Percentiles rank a stretch among this genome's conserved stretches.
Evolutionary conservation across 1,284 basidiomycete species (phyloP).

Genomic region (Somion occarium): DNA sequence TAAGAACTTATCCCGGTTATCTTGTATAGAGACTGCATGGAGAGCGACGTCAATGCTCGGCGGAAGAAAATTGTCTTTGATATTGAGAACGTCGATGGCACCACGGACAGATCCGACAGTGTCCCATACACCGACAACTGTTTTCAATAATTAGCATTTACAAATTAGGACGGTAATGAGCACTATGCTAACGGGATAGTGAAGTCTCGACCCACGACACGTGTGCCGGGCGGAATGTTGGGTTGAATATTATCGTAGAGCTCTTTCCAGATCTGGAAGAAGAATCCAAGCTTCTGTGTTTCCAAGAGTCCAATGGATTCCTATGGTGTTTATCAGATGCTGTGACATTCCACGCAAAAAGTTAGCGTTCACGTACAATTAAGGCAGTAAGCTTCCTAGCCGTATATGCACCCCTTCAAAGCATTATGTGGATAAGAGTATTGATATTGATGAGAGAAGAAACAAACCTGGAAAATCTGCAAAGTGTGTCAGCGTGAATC

Average conservation of each 20-base stretch:
- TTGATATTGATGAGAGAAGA: background rate
- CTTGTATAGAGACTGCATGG: constrained; percentile 25
- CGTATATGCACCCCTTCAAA: constrained; percentile 21
- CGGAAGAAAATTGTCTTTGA: constrained; percentile 21
- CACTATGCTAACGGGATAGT: constrained; percentile 16
- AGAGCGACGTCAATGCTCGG: constrained; percentile 19
- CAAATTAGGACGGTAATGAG: background rate
- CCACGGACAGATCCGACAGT: constrained; percentile 23
- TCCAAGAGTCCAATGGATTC: constrained; percentile 17
- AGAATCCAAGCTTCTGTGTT: constrained; percentile 13
- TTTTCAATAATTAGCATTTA: constrained; percentile 1
- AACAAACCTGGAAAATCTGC: constrained; percentile 12
- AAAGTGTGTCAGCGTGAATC: background rate
- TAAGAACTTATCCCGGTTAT: constrained; percentile 24
- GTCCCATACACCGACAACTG: constrained; percentile 27
- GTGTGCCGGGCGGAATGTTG: constrained; percentile 11
- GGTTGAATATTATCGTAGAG: constrained; percentile 12
- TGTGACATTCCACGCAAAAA: background rate
- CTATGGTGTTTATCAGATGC: constrained; percentile 5
- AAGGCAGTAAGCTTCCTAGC: constrained; percentile 21
- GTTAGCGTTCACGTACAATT: constrained; percentile 13
- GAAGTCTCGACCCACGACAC: background rate
- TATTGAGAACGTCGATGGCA: constrained; percentile 18
- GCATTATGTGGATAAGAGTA: background rate
- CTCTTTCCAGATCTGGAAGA: constrained; percentile 18